Evolutionary conservation across 148 eudicot genomes (phyloP), one percentile per base, ranked within the genome.

Genomic region (Fagopyrum esculentum): DNA sequence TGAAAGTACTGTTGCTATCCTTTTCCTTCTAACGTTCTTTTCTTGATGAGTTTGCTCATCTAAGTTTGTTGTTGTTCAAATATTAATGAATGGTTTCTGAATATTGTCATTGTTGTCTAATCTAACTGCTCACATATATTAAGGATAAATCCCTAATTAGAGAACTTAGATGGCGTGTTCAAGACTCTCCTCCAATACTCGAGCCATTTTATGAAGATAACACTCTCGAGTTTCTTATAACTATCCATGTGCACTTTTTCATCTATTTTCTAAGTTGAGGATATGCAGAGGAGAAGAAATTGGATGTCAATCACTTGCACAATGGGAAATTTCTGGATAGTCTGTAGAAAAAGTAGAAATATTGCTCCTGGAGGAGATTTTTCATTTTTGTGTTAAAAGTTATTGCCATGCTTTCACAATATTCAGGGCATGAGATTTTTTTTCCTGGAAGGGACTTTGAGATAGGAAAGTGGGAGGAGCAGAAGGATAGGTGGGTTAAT

Each of bases 1-100:
- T 64, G 87, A 92, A 79, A 84, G 99, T 95, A 90, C 72, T 89
- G 69, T 76, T 47, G 48, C 9, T 47, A 40, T 44, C 52, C 22
- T 22, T 74, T 29, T 30, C 16, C 60, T 22, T 61, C 12, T 78
- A 59, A 40, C 54, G 73, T 73, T 29, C 45, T 17, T 48, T 73
- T 69, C 45, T 26, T 46, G 19, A 52, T 50, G 10, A 57, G 48
- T 66, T 69, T 61, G 50, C 5, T 66, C 72, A 19, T 74, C 16
- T 40, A 35, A 45, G 55, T 69, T 43, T n/a, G 59, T 13, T 22
- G 48, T 16, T 68, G 19, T 15, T 12, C 6, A 45, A 16, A 35
- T 55, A 35, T 73, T 7, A 63, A 10, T 47, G 40, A 71, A 26
- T 29, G 54, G 59, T 19, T 49, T 49, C 17, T 17, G 6, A 4